Conservation (phyloP, 495 filamentous ascomycete species). For the Hypoxylon subgilvum region DNA sequence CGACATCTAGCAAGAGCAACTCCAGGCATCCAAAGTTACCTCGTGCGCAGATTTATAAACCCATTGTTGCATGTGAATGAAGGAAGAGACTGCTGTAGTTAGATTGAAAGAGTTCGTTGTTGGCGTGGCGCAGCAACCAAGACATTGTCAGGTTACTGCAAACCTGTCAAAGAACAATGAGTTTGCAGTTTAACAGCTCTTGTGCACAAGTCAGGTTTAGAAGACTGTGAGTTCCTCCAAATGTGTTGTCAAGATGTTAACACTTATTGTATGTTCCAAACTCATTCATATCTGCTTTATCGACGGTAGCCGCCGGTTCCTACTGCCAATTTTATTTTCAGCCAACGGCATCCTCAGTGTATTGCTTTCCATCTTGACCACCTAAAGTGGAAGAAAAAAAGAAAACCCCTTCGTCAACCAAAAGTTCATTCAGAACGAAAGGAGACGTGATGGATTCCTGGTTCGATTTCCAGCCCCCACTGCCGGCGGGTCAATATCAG, state of each 20-base stretch:
- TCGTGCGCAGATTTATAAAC: neutral
- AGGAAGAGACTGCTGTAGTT: neutral
- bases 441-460: neutral
- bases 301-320: neutral
- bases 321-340: neutral
- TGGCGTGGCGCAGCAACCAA: neutral
- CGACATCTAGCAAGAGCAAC: too few relatives aligned
- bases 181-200: neutral
- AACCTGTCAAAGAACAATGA: slow-evolving; percentile 1
- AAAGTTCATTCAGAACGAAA: too few relatives aligned
- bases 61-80: neutral
- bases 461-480: neutral
- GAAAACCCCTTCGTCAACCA: too few relatives aligned
- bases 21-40: too few relatives aligned
- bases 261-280: neutral
- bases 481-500: neutral
- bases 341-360: neutral
- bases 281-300: neutral
- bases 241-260: neutral
- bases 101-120: neutral
- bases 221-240: neutral
- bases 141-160: neutral
- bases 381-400: too few relatives aligned
- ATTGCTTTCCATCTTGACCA: too few relatives aligned
- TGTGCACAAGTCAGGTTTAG: neutral